phyloP scores from a whole-genome alignment of 2,329 filamentous ascomycete species.

The Aspergillus sergii region DNA sequence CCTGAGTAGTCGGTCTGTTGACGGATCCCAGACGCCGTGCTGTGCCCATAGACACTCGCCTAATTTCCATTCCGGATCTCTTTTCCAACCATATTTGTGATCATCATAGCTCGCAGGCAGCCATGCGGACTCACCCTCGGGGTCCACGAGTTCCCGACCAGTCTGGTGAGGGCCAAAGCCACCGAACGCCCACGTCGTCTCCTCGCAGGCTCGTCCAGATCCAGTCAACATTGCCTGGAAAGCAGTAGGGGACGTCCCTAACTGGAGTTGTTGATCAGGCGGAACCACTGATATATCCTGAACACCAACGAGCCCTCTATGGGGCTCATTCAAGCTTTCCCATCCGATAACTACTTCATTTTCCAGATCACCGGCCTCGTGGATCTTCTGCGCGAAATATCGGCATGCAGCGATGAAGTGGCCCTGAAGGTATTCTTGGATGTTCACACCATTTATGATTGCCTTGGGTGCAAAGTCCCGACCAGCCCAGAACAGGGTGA shows the following conservation, averaged over 20 bases:
- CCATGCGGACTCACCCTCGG: constrained; percentile 84
- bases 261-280: constrained; percentile 84
- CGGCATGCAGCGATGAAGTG: constrained; percentile 82
- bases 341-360: constrained; percentile 88
- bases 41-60: constrained; percentile 98
- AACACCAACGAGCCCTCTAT: constrained; percentile 82
- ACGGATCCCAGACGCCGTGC: constrained; percentile 90
- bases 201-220: constrained; percentile 86
- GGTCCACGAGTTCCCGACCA: constrained; percentile 80
- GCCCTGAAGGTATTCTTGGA: constrained; percentile 88
- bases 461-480: constrained; percentile 93
- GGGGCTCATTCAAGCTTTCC: constrained; percentile 96
- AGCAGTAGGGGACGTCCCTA: constrained; percentile 88
- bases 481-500: constrained; percentile 91
- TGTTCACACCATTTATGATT: constrained; percentile 91
- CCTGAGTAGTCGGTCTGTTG: constrained; percentile 72
- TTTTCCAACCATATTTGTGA: constrained; percentile 83
- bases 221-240: constrained; percentile 93
- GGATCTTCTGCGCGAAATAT: constrained; percentile 80
- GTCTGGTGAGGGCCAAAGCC: constrained; percentile 89
- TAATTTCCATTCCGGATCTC: constrained; percentile 84
- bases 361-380: constrained; percentile 86
- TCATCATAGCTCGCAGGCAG: constrained; percentile 82
- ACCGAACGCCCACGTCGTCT: constrained; percentile 92
- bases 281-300: constrained; percentile 81